A percentile compares a stretch with the other conserved stretches of the same genome.
Evolutionary conservation across 257 asterid species (phyloP).

Genomic region (Nicotiana attenuata): DNA sequence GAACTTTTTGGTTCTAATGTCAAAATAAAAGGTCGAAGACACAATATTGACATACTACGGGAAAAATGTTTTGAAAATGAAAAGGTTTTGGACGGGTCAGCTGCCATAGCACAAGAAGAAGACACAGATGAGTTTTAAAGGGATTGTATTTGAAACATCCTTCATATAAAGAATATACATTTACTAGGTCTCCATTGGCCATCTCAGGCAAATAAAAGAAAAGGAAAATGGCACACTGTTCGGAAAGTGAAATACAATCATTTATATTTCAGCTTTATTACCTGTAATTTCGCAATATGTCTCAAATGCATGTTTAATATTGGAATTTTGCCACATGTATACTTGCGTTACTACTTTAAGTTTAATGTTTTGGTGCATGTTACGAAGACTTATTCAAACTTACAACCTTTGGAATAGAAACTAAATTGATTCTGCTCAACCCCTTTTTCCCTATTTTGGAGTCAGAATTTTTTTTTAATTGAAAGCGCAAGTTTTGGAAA

Average conservation of each 20-base stretch:
- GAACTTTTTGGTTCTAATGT: neutral
- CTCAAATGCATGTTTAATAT: neutral
- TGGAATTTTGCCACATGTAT: neutral
- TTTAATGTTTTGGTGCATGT: neutral
- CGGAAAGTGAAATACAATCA: neutral
- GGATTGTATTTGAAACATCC: neutral
- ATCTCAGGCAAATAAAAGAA: neutral
- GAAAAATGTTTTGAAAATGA: neutral
- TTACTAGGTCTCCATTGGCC: neutral
- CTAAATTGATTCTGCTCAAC: neutral
- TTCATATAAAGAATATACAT: neutral
- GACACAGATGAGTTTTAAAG: neutral
- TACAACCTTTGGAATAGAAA: neutral
- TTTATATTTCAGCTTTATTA: neutral
- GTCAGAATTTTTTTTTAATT: neutral
- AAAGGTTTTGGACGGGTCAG: neutral
- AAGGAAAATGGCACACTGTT: neutral
- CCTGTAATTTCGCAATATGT: neutral
- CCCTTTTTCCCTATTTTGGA: neutral
- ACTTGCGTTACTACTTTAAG: neutral
- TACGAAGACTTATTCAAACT: neutral
- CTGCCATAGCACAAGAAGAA: neutral
- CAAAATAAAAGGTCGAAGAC: neutral
- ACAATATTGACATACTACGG: neutral
- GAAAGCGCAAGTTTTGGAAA: neutral